These are phyloP conservation scores for Quercus tomentella DNA, from an alignment of 331 rosid species.

Conservation along the genomic window DNA sequence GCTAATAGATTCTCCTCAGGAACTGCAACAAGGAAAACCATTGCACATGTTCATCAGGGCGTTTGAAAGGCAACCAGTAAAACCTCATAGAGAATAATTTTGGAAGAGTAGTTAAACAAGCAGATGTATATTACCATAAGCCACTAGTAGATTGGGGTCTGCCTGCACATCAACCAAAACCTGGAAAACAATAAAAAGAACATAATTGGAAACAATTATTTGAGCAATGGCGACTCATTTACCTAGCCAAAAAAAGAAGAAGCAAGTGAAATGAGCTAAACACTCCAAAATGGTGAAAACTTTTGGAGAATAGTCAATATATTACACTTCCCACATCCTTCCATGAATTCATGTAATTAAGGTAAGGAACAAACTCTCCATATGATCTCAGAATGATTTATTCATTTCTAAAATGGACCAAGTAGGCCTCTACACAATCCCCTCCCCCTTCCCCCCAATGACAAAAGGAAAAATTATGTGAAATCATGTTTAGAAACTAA, in stretches of 20 bases:
- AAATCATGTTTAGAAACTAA: background rate
- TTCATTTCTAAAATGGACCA: background rate
- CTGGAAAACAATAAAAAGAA: slow-evolving; percentile 35
- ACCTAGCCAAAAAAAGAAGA: background rate
- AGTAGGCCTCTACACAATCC: too few species aligned
- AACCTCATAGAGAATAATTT: slow-evolving; percentile 7
- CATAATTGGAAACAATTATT: slow-evolving; percentile 6
- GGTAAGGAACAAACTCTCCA: background rate
- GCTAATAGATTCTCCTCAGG: slow-evolving; percentile 80
- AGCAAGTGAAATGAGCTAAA: background rate
- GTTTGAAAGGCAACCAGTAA: background rate
- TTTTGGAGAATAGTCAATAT: background rate
- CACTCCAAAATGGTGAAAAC: background rate
- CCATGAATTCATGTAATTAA: background rate
- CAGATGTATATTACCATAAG: slow-evolving; percentile 60
- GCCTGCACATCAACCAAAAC: slow-evolving; percentile 78
- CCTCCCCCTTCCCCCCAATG: too few species aligned
- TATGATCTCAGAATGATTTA: background rate
- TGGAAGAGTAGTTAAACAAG: background rate
- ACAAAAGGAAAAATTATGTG: background rate
- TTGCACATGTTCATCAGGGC: background rate
- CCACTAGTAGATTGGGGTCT: slow-evolving; percentile 81
- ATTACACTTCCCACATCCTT: background rate
- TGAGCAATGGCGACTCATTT: background rate
- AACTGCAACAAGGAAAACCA: slow-evolving; percentile 50